Base-by-base conservation (phyloP, 2,329 filamentous ascomycete genomes). In the Ceratocystis cacaofunesta region DNA sequence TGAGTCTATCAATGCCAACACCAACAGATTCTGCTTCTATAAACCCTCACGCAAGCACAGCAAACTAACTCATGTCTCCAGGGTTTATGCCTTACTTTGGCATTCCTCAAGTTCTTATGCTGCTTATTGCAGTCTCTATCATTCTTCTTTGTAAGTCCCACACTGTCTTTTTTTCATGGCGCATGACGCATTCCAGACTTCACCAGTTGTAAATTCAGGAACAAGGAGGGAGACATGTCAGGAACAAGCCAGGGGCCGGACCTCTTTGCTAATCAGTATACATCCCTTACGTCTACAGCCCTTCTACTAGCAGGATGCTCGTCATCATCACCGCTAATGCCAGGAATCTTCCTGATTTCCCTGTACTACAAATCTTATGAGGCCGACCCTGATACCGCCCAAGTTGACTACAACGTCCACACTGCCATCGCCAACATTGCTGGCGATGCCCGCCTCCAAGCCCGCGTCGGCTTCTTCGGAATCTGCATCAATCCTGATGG, bases 301-400 rank as follows among this genome's bases (percentile, higher is more conserved):
- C 84, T 99, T 69, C 79, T 99, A 72, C 80, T 99, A 70, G 92
- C 94, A 72, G 94, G 94, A 72, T 99, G 94, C 77, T 97, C 94
- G 3, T 97, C 92, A 8, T 96, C 92, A 50, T 96, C 92, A 63
- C 94, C 92, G 1, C 80, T 95, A 65, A 96, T 99, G 71, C 94
- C 94, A 30, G 86, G 87, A 73, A 97, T 99, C 76, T 99, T 96
- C 82, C 85, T 99, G 70, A 89, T 99, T 70, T 96, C 92, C n/a
- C 84, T 99, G 72, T 97, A 95, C 83, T 99, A 96, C 79, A 80
- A 95, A 74, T 80, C 83, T 68, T 96, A 96, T 77, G 85, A 86
- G 22, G 89, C 94, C 2, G 79, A 83, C 32, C 92, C 92, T 70
- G 85, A 89, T 71, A 89, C 90, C 4, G 83, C 92, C 8, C 92